Conservation (phyloP, 768 basidiomycete species). For the Porpolomopsis calyptriformis region DNA sequence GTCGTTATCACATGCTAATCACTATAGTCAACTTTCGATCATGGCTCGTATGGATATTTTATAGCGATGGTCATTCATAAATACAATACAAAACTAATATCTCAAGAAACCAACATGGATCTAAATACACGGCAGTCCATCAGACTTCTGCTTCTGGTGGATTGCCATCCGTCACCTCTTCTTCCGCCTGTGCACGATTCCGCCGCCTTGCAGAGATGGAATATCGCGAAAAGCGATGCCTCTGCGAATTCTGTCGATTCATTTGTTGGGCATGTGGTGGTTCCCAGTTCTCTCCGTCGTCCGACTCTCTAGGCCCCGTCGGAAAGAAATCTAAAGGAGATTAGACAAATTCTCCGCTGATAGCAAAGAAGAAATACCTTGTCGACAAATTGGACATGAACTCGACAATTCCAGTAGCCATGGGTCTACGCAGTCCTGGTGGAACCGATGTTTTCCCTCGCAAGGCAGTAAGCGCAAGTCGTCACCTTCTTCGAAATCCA, state of each 20-base stretch:
- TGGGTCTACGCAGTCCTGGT: conserved; percentile 82
- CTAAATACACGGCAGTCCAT: too few relatives aligned
- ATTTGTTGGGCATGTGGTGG: conserved; percentile 1
- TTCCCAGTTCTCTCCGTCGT: conserved; percentile 10
- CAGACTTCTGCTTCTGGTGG: background rate
- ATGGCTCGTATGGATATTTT: too few relatives aligned
- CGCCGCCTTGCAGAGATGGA: conserved; percentile 39
- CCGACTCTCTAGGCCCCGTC: conserved; percentile 33
- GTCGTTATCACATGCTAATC: too few relatives aligned
- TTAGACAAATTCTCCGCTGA: background rate
- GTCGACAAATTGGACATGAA: conserved; percentile 86
- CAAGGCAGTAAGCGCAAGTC: conserved; percentile 86
- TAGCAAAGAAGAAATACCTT: conserved; percentile 39
- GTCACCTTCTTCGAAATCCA: conserved; percentile 91
- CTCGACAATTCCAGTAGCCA: conserved; percentile 87
- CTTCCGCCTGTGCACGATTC: conserved; percentile 18
- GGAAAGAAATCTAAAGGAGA: conserved; percentile 43
- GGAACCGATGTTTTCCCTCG: conserved; percentile 84
- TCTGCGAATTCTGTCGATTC: conserved; percentile 11
- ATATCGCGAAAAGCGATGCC: conserved; percentile 47
- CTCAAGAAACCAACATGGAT: too few relatives aligned
- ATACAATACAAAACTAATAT: too few relatives aligned
- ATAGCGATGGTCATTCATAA: too few relatives aligned
- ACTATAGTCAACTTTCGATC: too few relatives aligned
- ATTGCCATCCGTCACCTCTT: conserved; percentile 23